phyloP scores from a whole-genome alignment of 805 yeast species.

The Teunomyces tritomae region DNA sequence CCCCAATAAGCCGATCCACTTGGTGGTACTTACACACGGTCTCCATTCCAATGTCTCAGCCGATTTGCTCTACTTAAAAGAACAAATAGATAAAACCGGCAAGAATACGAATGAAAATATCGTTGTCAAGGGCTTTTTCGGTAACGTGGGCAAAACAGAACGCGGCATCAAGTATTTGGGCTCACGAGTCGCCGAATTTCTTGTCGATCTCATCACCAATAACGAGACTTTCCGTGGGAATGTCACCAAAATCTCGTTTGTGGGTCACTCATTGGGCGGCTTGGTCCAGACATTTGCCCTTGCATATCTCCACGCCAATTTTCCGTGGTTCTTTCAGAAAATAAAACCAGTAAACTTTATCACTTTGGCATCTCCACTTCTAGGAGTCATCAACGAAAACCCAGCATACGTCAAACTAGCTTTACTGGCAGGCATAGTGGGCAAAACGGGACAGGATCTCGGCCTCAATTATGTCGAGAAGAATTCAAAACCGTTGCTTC shows the following conservation, averaged over 20 bases:
- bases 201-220: slow-evolving; percentile 53
- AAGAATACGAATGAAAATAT: slow-evolving; percentile 50
- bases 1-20: slow-evolving; percentile 61
- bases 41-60: slow-evolving; percentile 86
- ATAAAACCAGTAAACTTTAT: slow-evolving; percentile 76
- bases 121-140: slow-evolving; percentile 78
- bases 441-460: slow-evolving; percentile 88
- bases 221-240: slow-evolving; percentile 35
- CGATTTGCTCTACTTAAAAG: slow-evolving; percentile 86
- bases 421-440: slow-evolving; percentile 84
- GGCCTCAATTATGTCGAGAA: slow-evolving; percentile 54
- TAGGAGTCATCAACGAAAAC: slow-evolving; percentile 86
- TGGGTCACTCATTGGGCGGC: slow-evolving; percentile 95
- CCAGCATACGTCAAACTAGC: slow-evolving; percentile 84
- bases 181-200: slow-evolving; percentile 69
- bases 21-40: slow-evolving; percentile 88
- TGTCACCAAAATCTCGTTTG: slow-evolving; percentile 70
- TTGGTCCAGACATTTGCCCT: slow-evolving; percentile 87
- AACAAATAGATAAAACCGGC: slow-evolving; percentile 57
- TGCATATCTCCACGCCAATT: slow-evolving; percentile 66
- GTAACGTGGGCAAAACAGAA: slow-evolving; percentile 85
- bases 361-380: slow-evolving; percentile 80
- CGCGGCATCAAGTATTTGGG: slow-evolving; percentile 86
- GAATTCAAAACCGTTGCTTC: slow-evolving; percentile 61
- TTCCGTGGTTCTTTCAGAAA: slow-evolving; percentile 67